phyloP scores from a whole-genome alignment of 2,329 filamentous ascomycete species.

The Colletotrichum sp. region DNA sequence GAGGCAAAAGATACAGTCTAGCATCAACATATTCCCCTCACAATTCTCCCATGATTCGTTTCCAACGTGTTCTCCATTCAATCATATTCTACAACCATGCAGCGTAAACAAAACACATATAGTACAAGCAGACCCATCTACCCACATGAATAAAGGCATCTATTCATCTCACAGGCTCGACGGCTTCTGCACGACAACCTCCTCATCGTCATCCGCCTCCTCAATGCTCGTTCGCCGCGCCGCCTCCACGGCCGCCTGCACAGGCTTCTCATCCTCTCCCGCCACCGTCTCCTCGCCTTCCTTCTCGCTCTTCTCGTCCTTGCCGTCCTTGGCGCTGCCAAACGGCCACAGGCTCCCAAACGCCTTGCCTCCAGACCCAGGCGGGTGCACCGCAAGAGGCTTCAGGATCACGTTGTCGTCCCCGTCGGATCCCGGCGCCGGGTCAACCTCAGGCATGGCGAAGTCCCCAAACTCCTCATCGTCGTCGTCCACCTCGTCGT shows the following conservation, averaged over 20 bases:
- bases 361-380: slow-evolving; percentile 32
- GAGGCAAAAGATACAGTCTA: not conserved
- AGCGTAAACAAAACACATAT: slow-evolving; percentile 20
- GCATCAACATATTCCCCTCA: fast-evolving
- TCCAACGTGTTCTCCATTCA: slow-evolving; percentile 5
- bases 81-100: slow-evolving; percentile 7
- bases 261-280: slow-evolving; percentile 45
- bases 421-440: slow-evolving; percentile 29
- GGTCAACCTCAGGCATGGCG: slow-evolving; percentile 63
- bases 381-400: slow-evolving; percentile 59
- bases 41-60: not conserved
- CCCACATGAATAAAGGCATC: not conserved
- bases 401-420: slow-evolving; percentile 55
- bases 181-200: slow-evolving; percentile 36
- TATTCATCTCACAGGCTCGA: slow-evolving; percentile 4
- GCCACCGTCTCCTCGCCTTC: slow-evolving; percentile 23
- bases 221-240: slow-evolving; percentile 62
- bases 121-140: slow-evolving; percentile 6
- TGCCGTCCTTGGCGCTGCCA: slow-evolving; percentile 35
- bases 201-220: slow-evolving; percentile 61
- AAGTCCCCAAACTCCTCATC: slow-evolving; percentile 75
- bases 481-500: slow-evolving; percentile 55
- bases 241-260: slow-evolving; percentile 55
- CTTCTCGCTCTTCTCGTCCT: slow-evolving; percentile 34
- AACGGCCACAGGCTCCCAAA: slow-evolving; percentile 66